Base-by-base conservation (phyloP, 73 alveolate species). In the Loxodes magnus region DNA sequence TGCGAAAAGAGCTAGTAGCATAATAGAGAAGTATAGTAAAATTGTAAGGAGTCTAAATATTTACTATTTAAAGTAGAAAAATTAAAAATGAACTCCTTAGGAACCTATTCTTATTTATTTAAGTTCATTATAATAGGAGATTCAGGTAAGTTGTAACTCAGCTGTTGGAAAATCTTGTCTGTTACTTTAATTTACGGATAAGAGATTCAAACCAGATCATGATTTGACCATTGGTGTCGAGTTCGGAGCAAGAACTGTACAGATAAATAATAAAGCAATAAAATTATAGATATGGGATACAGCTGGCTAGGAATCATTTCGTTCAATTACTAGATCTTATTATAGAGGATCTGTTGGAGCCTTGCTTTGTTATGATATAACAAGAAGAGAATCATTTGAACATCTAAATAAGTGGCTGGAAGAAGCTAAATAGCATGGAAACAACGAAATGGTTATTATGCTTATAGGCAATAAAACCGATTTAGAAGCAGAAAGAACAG, bases 291-390 rank as follows among this genome's bases (percentile, higher is more conserved):
- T 85, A 16, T 85, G 93, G 94, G 96, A 85, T 65, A 85, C 96
- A 0, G 96, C 96, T 9, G 96, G 96, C n/a, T 67, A 85, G 43
- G 96, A 85, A 36, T 22, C 83, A 34, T 85, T 79, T 60, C 67
- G 84, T 35, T 79, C 93, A 10, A 71, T 85, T 25, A 86, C 87
- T 20, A 85, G 78, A 42, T 75, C 84, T 41, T 85, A 81, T 64
- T 85, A 85, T 50, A 36, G 96, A 51, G 96, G 96, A 16, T 89
- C 93, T 10, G 87, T 76, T 36, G 82, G 87, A 2, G 96, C 92
- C 9, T 51, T 85, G 5, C 37, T 82, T n/a, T 70, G 68, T 23
- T 85, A 79, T 51, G 87, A 85, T 23, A 66, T 80, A 10, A 81
- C 87, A 6, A 63, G 71, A 43, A 64, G 65, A 34, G 96, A 85